These are phyloP conservation scores for Scheffersomyces stipitis DNA, from an alignment of 805 yeast species.

Conservation along the genomic window DNA sequence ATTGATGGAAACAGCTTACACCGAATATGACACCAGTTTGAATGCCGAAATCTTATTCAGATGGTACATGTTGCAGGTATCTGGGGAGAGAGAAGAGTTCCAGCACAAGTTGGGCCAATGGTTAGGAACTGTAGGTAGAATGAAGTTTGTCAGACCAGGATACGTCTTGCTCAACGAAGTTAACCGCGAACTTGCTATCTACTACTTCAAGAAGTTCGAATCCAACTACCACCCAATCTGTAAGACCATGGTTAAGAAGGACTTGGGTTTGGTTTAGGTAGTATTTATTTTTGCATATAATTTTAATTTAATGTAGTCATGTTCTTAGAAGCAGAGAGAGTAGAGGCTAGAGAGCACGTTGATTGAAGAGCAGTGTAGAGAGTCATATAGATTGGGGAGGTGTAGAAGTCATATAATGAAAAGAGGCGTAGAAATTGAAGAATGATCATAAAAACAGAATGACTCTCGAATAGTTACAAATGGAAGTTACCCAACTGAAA, in stretches of 20 bases:
- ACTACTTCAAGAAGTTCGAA: slow-evolving; percentile 20
- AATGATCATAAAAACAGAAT: too few relatives aligned
- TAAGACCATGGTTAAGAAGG: slow-evolving; percentile 71
- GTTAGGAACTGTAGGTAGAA: slow-evolving; percentile 37
- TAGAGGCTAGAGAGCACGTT: too few relatives aligned
- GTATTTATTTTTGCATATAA: too few relatives aligned
- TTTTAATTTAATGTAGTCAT: too few relatives aligned
- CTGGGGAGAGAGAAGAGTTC: slow-evolving; percentile 46
- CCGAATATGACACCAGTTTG: slow-evolving; percentile 47
- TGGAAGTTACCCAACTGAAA: too few relatives aligned
- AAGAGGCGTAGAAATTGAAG: too few relatives aligned
- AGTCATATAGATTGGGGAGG: too few relatives aligned
- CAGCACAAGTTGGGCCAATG: slow-evolving; percentile 59
- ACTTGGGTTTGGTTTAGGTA: slow-evolving; percentile 61
- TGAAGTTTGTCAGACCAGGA: slow-evolving; percentile 38
- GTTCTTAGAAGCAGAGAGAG: too few relatives aligned
- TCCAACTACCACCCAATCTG: slow-evolving; percentile 34
- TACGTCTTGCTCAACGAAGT: slow-evolving; percentile 22
- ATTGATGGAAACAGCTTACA: slow-evolving; percentile 35
- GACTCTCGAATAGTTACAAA: too few relatives aligned
- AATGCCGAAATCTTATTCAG: slow-evolving; percentile 84
- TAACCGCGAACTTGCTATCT: slow-evolving; percentile 27
- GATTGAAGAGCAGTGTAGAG: too few relatives aligned
- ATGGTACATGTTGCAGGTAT: slow-evolving; percentile 68
- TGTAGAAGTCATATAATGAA: too few relatives aligned